Base-by-base conservation (phyloP, 2,329 filamentous ascomycete genomes). In the Neospermospora avenae region DNA sequence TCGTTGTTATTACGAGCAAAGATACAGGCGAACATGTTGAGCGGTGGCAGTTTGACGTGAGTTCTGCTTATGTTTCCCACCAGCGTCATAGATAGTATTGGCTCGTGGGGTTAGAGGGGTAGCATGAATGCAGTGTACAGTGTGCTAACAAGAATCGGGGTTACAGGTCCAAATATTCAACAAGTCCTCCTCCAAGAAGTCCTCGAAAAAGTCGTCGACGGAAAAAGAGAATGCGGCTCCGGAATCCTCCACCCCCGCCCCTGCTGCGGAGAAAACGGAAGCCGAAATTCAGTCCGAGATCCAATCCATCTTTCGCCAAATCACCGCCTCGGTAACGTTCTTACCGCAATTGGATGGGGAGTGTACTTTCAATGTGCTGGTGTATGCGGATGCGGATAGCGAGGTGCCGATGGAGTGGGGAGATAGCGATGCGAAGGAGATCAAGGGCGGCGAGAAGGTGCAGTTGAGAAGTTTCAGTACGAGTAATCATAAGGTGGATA, bases 341-440 rank as follows among this genome's bases (percentile, higher is more conserved):
- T 80, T 99, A 13, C 95, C 95, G 0, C 93, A 98, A 78, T 84
- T 99, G 5, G 87, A 91, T 63, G 93, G 93, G 42, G 90, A 96
- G 74, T 99, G 93, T 80, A 98, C 95, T 11, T 99, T 99, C 81
- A 99, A 99, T 72, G 93, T 99, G 51, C 83, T 99, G 42, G 95
- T 99, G 3, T 99, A 99, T 73, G 95, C 95, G 55, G 93, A 99
- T 73, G 93, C 93, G 18, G 93, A 98, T 76, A 95, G 90, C 60
- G 93, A 98, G 51, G 95, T 99, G 14, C 95, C 95, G 3, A 88
- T 99, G 60, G 95, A 99, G 75, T 99, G 95, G 95, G 95, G 95
- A 49, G 95, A 99, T 77, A 96, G 91, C 68, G 95, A 98, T 75
- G 93, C 93, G 57, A 97, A 96, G 78, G 95, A 99, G 80, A 97